A percentile compares a stretch with the other conserved stretches of the same genome.
These are phyloP conservation scores for Yarrowia osloensis DNA, from an alignment of 805 yeast genomes.

Conservation along the genomic window DNA sequence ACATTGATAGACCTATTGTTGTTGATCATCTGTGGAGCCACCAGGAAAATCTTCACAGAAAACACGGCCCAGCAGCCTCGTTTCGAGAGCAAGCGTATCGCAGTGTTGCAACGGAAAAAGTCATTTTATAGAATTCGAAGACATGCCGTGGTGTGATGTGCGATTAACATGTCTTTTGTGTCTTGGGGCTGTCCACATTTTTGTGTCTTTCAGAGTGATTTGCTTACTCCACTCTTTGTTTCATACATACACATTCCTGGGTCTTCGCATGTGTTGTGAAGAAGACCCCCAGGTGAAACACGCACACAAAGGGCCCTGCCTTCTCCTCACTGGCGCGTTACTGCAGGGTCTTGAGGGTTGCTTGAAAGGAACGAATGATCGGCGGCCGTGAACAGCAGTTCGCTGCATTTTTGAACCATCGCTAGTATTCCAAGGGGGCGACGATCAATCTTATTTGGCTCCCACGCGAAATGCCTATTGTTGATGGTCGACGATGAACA, in stretches of 20 bases:
- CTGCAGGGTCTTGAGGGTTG: conserved; percentile 25
- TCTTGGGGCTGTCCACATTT: no score
- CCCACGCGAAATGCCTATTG: not conserved
- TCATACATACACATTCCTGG: not conserved
- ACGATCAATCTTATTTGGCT: conserved; percentile 6
- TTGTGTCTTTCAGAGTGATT: not conserved
- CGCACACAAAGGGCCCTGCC: conserved; percentile 1
- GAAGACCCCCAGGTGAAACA: conserved; percentile 2
- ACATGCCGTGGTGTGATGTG: not conserved
- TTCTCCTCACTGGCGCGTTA: not conserved
- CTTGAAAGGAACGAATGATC: not conserved
- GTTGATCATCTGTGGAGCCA: not conserved
- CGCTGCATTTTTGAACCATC: conserved; percentile 12
- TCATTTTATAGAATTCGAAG: not conserved
- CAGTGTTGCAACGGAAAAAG: not conserved
- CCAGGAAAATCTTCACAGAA: not conserved
- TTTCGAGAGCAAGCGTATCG: not conserved
- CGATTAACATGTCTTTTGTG: not conserved
- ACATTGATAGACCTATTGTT: conserved; percentile 1
- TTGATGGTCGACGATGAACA: no score
- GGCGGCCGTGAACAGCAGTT: not conserved
- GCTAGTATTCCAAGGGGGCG: conserved; percentile 8
- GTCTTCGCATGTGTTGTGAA: not conserved
- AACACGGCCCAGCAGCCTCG: not conserved
- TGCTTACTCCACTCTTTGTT: not conserved